phyloP scores from a whole-genome alignment of 1,284 basidiomycete species.

The Cutaneotrichosporon mucoides region DNA sequence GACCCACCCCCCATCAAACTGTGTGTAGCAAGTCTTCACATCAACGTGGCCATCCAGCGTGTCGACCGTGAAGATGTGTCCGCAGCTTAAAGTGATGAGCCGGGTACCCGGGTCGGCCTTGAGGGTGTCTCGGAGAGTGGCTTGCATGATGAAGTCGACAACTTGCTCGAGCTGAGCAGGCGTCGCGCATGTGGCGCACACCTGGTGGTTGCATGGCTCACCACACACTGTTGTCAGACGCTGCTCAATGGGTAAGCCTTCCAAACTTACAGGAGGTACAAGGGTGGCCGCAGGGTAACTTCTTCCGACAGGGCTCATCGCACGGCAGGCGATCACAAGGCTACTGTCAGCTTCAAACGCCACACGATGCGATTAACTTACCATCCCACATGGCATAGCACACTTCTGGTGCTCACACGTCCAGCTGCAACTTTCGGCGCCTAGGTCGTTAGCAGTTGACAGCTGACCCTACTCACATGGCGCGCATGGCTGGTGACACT shows the following conservation, averaged over 20 bases:
- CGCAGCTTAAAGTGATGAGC: constrained; percentile 61
- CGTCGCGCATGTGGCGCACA: constrained; percentile 57
- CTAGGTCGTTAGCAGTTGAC: too few species aligned
- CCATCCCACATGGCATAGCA: constrained; percentile 64
- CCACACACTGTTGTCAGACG: too few species aligned
- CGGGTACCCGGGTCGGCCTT: constrained; percentile 50
- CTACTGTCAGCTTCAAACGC: too few species aligned
- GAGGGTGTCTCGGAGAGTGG: constrained; percentile 56
- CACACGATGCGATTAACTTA: too few species aligned
- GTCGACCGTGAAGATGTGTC: constrained; percentile 67
- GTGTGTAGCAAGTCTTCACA: constrained; percentile 57
- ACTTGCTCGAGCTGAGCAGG: constrained; percentile 50
- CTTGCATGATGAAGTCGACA: constrained; percentile 60
- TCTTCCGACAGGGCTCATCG: constrained; percentile 55
- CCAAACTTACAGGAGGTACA: too few species aligned
- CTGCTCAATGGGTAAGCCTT: too few species aligned
- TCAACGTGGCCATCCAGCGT: constrained; percentile 61
- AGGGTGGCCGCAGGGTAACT: constrained; percentile 60
- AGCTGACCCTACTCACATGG: too few species aligned
- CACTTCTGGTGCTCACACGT: constrained; percentile 52
- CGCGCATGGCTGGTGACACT: neutral
- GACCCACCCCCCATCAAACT: constrained; percentile 40
- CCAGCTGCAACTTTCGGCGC: constrained; percentile 44
- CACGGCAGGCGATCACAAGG: constrained; percentile 66
- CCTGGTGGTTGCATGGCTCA: constrained; percentile 59